Percentiles rank a stretch among this genome's conserved stretches.
These are phyloP conservation scores for Nemania serpens DNA, from an alignment of 2,329 filamentous ascomycete genomes.

Conservation along the genomic window DNA sequence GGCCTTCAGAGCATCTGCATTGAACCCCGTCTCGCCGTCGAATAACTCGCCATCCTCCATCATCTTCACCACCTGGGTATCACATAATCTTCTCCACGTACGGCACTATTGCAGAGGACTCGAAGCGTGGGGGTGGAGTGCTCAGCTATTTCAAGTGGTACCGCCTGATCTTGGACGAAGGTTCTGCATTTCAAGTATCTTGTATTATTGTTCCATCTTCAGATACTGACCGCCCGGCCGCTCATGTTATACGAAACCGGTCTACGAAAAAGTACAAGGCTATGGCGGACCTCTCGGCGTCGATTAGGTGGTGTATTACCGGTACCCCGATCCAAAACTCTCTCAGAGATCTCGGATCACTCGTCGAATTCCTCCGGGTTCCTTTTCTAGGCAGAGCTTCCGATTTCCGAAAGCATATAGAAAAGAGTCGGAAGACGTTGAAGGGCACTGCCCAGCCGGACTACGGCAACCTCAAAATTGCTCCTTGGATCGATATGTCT, in stretches of 20 bases:
- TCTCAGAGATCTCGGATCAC: conserved; percentile 29
- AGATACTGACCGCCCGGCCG: conserved; percentile 4
- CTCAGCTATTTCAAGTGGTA: conserved; percentile 27
- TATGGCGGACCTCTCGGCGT: conserved; percentile 23
- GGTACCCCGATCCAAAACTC: conserved; percentile 35
- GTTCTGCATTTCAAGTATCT: conserved; percentile 4
- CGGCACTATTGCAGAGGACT: conserved; percentile 29
- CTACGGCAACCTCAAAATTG: conserved; percentile 26
- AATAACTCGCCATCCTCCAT: too few species aligned
- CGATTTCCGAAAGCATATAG: conserved; percentile 27
- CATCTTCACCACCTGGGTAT: conserved; percentile 16
- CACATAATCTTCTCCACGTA: conserved; percentile 33
- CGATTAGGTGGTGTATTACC: conserved; percentile 33
- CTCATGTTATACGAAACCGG: conserved; percentile 29
- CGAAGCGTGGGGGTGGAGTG: conserved; percentile 22
- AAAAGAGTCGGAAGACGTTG: conserved; percentile 7
- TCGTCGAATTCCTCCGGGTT: conserved; percentile 28
- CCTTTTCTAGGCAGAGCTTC: conserved; percentile 25
- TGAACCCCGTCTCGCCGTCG: too few species aligned
- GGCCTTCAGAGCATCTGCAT: too few species aligned
- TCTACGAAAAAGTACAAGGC: conserved; percentile 34
- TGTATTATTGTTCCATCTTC: neutral
- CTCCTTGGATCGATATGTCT: conserved; percentile 31
- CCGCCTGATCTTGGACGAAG: conserved; percentile 32
- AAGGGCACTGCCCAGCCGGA: conserved; percentile 12